Evolutionary conservation across 148 eudicot genomes (phyloP), one percentile per base, ranked within the genome.

Genomic region (Fallopia convolvulus): DNA sequence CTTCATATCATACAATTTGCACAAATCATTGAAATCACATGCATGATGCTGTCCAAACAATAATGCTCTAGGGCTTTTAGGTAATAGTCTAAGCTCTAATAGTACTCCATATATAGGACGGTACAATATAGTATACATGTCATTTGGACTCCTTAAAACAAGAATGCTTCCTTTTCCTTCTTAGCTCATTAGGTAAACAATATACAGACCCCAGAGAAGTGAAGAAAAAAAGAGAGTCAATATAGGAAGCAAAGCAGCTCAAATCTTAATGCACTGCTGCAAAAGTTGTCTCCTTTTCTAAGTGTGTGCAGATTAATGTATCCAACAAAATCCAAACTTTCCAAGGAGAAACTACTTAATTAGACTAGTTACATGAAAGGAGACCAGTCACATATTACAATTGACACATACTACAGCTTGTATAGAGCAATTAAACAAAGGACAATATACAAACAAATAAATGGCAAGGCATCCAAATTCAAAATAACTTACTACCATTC

Each of bases 151-250:
- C 17, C 13, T 30, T 8, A 30, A 61, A 61, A 26, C 66, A 21
- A 2, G 40, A 3, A 3, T 0, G 30, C n/a, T 21, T 74, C 33
- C 58, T 74, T 40, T 30, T 58, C 39, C 4, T 36, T 36, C 39
- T 36, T 44, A 61, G 70, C 6, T 11, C 15, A 61, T 61, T 61
- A 61, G 36, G 65, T 58, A 58, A 58, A 58, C 30, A 20, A 26
- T 10, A 61, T 61, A 26, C 36, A 61, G 39, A 61, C 30, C 70
- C 68, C 70, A 30, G 15, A 61, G 6, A 61, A 30, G 15, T n/a
- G 61, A 55, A 21, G 26, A 26, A 26, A 26, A 26, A 26, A 26
- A 26, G 30, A 83, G 86, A 81, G 87, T 88, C 86, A 88, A 86
- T 60, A n/a, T 26, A 26, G 36, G 36, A 21, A 21, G 76, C 39